These are phyloP conservation scores for Tolypocladium pustulatum DNA, from an alignment of 2,329 filamentous ascomycete species.

Conservation along the genomic window DNA sequence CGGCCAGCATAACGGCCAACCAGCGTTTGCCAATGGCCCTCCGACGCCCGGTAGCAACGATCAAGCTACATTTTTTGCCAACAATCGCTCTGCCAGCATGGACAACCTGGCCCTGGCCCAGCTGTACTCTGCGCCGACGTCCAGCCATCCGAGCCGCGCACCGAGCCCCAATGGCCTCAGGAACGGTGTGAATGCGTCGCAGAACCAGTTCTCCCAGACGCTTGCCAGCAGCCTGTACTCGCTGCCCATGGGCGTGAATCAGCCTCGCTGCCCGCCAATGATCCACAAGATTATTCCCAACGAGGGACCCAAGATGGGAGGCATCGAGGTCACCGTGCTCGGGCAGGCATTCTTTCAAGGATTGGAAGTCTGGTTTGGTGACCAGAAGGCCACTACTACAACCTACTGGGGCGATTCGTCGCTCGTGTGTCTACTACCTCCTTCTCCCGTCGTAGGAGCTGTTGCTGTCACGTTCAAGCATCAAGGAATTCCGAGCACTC, in stretches of 20 bases:
- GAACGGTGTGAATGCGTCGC: slow-evolving; percentile 30
- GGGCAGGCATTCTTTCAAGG: slow-evolving; percentile 69
- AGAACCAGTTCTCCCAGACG: slow-evolving; percentile 34
- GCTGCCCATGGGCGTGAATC: slow-evolving; percentile 36
- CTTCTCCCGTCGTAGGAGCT: slow-evolving; percentile 53
- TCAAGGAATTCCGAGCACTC: slow-evolving; percentile 30
- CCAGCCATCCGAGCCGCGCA: slow-evolving; percentile 66
- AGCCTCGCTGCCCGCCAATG: slow-evolving; percentile 38
- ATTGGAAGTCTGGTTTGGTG: slow-evolving; percentile 77
- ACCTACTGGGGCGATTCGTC: slow-evolving; percentile 73
- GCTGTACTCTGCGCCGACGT: slow-evolving; percentile 62
- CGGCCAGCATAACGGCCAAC: slow-evolving; percentile 28
- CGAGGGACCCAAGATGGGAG: slow-evolving; percentile 72
- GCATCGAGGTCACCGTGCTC: slow-evolving; percentile 77
- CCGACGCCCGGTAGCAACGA: slow-evolving; percentile 58
- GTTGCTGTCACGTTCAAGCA: slow-evolving; percentile 62
- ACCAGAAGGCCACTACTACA: slow-evolving; percentile 53
- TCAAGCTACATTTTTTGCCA: slow-evolving; percentile 44
- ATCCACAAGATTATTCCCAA: slow-evolving; percentile 78
- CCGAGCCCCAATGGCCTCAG: slow-evolving; percentile 54
- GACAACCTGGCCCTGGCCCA: slow-evolving; percentile 55
- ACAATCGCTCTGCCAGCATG: slow-evolving; percentile 50
- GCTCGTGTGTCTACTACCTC: slow-evolving; percentile 69
- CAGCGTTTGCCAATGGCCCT: slow-evolving; percentile 42
- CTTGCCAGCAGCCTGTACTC: slow-evolving; percentile 39